Percentiles rank a stretch among this genome's conserved stretches.
Evolutionary conservation across 164 flowering plant species (phyloP).

Genomic region (Vitis cinerea): DNA sequence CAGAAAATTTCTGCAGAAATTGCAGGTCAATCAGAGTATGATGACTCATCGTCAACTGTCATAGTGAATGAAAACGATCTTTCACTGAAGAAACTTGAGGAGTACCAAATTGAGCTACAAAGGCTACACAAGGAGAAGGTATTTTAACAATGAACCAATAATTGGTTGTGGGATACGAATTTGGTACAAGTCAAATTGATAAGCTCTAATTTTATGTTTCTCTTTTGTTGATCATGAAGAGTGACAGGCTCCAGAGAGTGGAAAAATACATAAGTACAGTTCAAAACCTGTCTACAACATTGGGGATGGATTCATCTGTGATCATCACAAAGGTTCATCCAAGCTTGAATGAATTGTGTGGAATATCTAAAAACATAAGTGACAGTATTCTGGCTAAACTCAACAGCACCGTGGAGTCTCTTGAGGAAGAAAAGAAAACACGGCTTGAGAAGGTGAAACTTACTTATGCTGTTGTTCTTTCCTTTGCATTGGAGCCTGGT

Average conservation of each 20-base stretch:
- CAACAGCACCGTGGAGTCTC: constrained; percentile 60
- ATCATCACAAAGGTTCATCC: constrained; percentile 80
- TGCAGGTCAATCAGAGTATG: constrained; percentile 52
- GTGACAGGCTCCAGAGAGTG: constrained; percentile 69
- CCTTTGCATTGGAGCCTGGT: neutral
- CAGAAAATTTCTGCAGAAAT: constrained; percentile 80
- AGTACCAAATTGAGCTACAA: constrained; percentile 71
- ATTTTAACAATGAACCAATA: neutral
- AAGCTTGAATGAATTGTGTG: constrained; percentile 67
- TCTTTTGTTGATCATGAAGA: constrained; percentile 33
- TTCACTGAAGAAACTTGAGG: constrained; percentile 79
- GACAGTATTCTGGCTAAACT: constrained; percentile 67
- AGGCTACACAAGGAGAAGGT: constrained; percentile 86
- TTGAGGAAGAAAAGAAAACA: constrained; percentile 71
- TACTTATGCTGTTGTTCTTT: neutral
- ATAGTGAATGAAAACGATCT: constrained; percentile 72
- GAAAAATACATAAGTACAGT: constrained; percentile 53
- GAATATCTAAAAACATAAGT: constrained; percentile 73
- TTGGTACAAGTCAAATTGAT: constrained; percentile 1
- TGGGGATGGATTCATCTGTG: constrained; percentile 78
- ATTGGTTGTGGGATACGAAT: neutral
- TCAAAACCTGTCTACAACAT: constrained; percentile 48
- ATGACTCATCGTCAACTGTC: constrained; percentile 37
- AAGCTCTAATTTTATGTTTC: constrained; percentile 2
- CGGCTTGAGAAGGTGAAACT: constrained; percentile 72